phyloP scores from a whole-genome alignment of 805 yeast species.

The Hanseniaspora hatyaiensis region DNA sequence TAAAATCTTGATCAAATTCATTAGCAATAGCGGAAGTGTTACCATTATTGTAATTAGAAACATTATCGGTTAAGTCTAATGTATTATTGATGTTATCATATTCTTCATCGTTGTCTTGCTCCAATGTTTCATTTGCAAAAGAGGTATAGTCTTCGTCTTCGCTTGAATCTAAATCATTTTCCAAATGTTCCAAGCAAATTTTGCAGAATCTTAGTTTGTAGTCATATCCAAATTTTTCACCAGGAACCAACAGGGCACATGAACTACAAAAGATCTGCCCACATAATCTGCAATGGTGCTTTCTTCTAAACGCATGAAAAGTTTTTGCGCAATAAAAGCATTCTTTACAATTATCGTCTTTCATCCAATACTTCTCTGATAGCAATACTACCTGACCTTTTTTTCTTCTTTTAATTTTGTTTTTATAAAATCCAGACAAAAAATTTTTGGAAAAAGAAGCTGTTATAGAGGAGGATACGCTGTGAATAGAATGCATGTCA shows the following conservation, averaged over 20 bases:
- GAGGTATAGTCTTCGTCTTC: conserved; percentile 37
- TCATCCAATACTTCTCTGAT: conserved; percentile 82
- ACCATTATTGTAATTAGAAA: conserved; percentile 13
- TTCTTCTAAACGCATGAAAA: conserved; percentile 76
- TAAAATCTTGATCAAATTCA: background rate
- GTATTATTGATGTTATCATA: background rate
- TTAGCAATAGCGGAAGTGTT: background rate
- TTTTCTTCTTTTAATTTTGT: conserved; percentile 20
- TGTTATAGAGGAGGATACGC: conserved; percentile 33
- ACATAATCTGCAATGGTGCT: conserved; percentile 90
- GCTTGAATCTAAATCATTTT: conserved; percentile 50
- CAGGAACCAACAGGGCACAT: conserved; percentile 64
- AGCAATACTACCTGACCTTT: conserved; percentile 21
- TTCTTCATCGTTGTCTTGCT: conserved; percentile 10
- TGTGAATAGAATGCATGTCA: conserved; percentile 29
- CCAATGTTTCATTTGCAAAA: conserved; percentile 9
- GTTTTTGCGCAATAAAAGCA: conserved; percentile 73
- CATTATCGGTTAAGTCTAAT: background rate
- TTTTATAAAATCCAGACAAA: conserved; percentile 33
- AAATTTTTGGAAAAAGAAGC: conserved; percentile 35
- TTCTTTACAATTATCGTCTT: conserved; percentile 80
- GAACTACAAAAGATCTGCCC: conserved; percentile 86
- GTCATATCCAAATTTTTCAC: conserved; percentile 47
- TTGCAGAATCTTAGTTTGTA: conserved; percentile 70
- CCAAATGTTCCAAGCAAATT: conserved; percentile 52